phyloP scores from a whole-genome alignment of 108 stramenopile species.

The Cyclotella kingstonii region DNA sequence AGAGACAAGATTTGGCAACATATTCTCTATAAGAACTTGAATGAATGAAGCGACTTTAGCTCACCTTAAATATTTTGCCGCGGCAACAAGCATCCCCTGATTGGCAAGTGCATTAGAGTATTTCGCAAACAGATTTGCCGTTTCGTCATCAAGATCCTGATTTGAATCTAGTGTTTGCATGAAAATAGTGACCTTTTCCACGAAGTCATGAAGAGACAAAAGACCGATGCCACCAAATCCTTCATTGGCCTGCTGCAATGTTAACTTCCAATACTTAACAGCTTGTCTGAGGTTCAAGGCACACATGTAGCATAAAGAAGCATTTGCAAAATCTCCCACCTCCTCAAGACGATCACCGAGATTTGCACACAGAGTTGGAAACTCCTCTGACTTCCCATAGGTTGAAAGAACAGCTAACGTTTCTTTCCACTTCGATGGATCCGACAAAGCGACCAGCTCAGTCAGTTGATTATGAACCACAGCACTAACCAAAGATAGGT shows the following conservation, averaged over 20 bases:
- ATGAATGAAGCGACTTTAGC: background rate
- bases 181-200: conserved; percentile 89
- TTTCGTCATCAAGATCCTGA: conserved; percentile 56
- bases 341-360: conserved; percentile 85
- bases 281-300: conserved; percentile 85
- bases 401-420: conserved; percentile 93
- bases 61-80: conserved; percentile 73
- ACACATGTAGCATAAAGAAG: conserved; percentile 95
- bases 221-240: conserved; percentile 47
- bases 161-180: conserved; percentile 62
- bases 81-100: conserved; percentile 86
- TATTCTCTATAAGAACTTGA: background rate
- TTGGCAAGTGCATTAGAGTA: conserved; percentile 89
- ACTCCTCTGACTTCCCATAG: conserved; percentile 91
- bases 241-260: conserved; percentile 57
- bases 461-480: conserved; percentile 78
- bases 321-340: conserved; percentile 70
- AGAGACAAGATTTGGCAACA: background rate
- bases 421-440: conserved; percentile 89
- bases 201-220: conserved; percentile 87
- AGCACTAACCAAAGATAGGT: conserved; percentile 82
- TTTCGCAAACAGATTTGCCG: conserved; percentile 69
- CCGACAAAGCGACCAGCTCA: conserved; percentile 68
- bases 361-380: conserved; percentile 83
- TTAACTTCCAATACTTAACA: conserved; percentile 79